phyloP scores from a whole-genome alignment of 768 basidiomycete genomes.

The Dentipellis fragilis region DNA sequence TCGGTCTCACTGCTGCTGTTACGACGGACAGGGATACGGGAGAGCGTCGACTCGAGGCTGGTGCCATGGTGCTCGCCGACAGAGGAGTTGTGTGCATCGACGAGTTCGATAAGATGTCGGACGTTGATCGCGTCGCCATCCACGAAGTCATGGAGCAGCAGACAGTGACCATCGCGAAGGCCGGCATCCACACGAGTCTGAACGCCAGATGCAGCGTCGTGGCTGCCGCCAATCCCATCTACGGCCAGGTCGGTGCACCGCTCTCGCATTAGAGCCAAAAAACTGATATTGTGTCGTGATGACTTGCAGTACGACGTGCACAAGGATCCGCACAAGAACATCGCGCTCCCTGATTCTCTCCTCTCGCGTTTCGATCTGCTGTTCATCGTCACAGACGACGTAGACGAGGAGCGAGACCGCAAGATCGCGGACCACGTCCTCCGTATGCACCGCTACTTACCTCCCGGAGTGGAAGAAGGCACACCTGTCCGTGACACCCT shows the following conservation, averaged over 20 bases:
- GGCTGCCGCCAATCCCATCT: conserved; percentile 96
- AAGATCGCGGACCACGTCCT: conserved; percentile 96
- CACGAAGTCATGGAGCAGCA: conserved; percentile 99
- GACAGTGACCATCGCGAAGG: conserved; percentile 98
- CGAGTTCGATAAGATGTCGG: conserved; percentile 99
- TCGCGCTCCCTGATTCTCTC: conserved; percentile 97
- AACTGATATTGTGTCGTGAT: not conserved
- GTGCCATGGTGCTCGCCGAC: conserved; percentile 98
- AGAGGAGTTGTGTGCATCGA: conserved; percentile 98
- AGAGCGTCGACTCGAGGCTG: conserved; percentile 92
- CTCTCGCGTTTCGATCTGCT: conserved; percentile 99
- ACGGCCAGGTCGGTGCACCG: conserved; percentile 87
- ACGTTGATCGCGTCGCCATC: conserved; percentile 97
- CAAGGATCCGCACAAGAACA: conserved; percentile 44
- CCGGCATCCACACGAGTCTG: conserved; percentile 94
- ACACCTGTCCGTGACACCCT: conserved; percentile 84
- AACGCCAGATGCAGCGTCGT: conserved; percentile 95
- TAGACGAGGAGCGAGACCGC: conserved; percentile 89
- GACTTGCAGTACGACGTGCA: not conserved
- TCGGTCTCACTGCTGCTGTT: conserved; percentile 97
- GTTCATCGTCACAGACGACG: conserved; percentile 97
- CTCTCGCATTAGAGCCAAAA: conserved; percentile 1
- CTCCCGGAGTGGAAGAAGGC: conserved; percentile 94
- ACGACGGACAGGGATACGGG: conserved; percentile 98
- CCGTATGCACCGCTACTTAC: conserved; percentile 92